Evolutionary conservation across 768 basidiomycete species (phyloP), one percentile per base, ranked within the genome.

Genomic region (Lactarius deliciosus): DNA sequence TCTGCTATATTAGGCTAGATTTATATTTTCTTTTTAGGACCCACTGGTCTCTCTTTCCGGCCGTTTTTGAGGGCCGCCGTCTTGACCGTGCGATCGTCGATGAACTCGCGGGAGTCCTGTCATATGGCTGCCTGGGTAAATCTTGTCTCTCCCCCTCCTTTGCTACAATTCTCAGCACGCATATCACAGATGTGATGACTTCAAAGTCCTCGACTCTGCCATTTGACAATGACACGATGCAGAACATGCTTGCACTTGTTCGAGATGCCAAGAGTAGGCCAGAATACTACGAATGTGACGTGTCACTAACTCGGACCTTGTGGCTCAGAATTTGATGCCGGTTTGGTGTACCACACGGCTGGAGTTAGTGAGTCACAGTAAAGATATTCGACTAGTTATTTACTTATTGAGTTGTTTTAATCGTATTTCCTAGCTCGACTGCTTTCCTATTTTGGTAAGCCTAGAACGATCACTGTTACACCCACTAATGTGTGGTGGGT

Each of bases 71-170:
- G 1, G 65, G 40, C 54, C 66, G 62, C 15, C 3, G 41, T 38
- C 57, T 73, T 20, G 54, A 63, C 0, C 25, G 38, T 25, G 47
- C 57, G 3, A 57, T 66, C 9, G 60, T 68, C 56, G 76, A 80
- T 36, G 72, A 75, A 40, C 78, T 74, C 2, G 72, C 74, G 40
- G 83, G 82, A 4, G 76, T 79, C 1, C 75, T 74, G 13, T 74
- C 75, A 4, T 66, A 75, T 28, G 73, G 75, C 6, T 81, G 82
- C 70, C 70, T 83, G 20, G 75, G 85, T 84, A 10, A 60, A 50
- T 18, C 10, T 1, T 61, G 32, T 15, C 20, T 30, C 32, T 15
- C 6, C 11, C 16, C 16, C 1, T 3, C 0, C 30, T 56, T 11
- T n/a, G 18, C 38, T 38, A 30, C 7, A 10, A 7, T 25, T 9